Percentiles rank a stretch among this genome's conserved stretches.
Conservation (phyloP, 306 rosid species). For the Sesbania bispinosa region DNA sequence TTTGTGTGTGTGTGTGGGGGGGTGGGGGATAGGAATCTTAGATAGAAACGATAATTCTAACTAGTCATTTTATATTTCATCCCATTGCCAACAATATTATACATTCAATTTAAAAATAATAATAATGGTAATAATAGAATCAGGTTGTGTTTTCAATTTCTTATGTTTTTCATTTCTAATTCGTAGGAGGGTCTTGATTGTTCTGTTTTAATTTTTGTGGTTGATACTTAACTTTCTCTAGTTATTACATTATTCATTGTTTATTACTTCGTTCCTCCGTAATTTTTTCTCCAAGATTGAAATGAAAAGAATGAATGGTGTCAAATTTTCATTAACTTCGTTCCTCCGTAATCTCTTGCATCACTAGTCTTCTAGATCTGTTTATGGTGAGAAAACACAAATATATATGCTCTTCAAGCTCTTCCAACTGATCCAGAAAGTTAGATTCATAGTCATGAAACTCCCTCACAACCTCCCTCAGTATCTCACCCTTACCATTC, state of each 20-base stretch:
- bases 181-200: too few species aligned
- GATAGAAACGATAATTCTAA: too few species aligned
- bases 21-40: too few species aligned
- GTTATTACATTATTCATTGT: background rate
- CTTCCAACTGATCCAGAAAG: constrained; percentile 60
- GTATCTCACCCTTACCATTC: constrained; percentile 40
- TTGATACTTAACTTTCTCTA: too few species aligned
- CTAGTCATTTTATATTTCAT: too few species aligned
- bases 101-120: too few species aligned
- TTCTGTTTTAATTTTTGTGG: too few species aligned
- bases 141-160: too few species aligned
- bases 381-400: constrained; percentile 65
- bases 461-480: constrained; percentile 50
- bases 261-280: background rate
- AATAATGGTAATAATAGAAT: too few species aligned
- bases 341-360: constrained; percentile 40
- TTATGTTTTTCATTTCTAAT: too few species aligned
- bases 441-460: constrained; percentile 39
- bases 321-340: background rate
- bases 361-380: constrained; percentile 54
- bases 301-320: background rate
- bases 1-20: too few species aligned
- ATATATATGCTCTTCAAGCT: constrained; percentile 70
- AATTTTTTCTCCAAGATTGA: background rate
- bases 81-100: too few species aligned